Base-by-base conservation (phyloP, 192 early-diverging fungal species). In the Backusella mclennaniae region DNA sequence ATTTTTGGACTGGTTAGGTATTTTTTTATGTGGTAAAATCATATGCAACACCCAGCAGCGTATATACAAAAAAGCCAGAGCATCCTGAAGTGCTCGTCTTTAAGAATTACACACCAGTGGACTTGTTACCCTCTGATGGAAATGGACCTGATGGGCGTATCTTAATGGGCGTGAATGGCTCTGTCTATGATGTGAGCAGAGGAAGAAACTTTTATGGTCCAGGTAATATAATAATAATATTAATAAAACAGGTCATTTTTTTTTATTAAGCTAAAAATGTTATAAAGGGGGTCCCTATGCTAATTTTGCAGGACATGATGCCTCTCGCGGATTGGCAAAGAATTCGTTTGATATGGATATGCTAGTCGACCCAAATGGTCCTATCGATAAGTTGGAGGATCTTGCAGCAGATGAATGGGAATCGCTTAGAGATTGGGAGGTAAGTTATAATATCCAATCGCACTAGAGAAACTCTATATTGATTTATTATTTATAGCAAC, bases 261-360 rank as follows among this genome's bases (percentile, higher is more conserved):
- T 19, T 17, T n/a, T 36, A 46, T 67, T 35, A 33, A 17, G 12
- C n/a, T 66, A 38, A 8, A 35, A 49, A 42, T 63, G 46, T 63
- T 33, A 66, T 35, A 69, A 83, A 93, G 94, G 86, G 17, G 96
- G 96, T 5, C 95, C 93, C n/a, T 99, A 99, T 77, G 93, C 90
- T 35, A 97, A 96, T 87, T 99, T 98, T 90, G 92, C 96, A 6
- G 97, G 97, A 1, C 90, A 93, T n/a, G 97, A 99, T 86, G 96
- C 97, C 17, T 96, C 95, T 21, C 89, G 97, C 36, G 96, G 97
- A 0, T 83, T 99, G 72, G 93, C 96, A 42, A 92, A 96, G 79
- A 87, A 93, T 72, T 93, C 92, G 59, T 97, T 99, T 78, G 94
- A 96, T 74, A 83, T 77, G 63, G 85, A 86, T 11, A 88, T 97